Base-by-base conservation (phyloP, 371 early-diverging fungal genomes). In the Umbelopsis sp. region DNA sequence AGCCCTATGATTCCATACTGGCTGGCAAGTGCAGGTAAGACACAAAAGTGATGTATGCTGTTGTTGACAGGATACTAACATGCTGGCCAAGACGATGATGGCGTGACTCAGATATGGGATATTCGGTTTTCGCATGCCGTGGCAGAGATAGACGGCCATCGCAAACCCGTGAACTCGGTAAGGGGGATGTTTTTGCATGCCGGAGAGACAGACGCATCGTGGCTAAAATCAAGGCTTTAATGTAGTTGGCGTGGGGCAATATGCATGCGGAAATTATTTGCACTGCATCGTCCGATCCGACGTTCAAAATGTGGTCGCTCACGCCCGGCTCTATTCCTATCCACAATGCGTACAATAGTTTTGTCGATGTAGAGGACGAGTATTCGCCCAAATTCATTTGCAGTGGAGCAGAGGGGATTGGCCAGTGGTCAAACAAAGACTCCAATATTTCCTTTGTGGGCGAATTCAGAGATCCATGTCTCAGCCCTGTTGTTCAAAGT, bases 1-100 rank as follows among this genome's bases (percentile, higher is more conserved):
- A 91, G 83, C 69, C 90, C 93, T 12, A 92, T 91, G 68, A 79
- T 93, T 63, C 94, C 94, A 6, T 92, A 92, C 69, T 93, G 93
- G 94, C 66, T 94, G 48, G 93, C 93, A 0, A 84, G 86, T 14
- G 81, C 74, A 62, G 91, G 92, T 63, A 20, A 45, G 45, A 18
- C 45, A 45, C 29, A 29, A 22, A 22, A 29, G 29, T 41, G 48
- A 46, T n/a, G 14, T 12, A 46, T 14, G 14, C 14, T 46, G 6
- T 4, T 46, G 14, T 14, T 46, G n/a, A 38, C 41, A 41, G 41
- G 10, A 41, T 41, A 41, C 41, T 41, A 4, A 41, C 12, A 12
- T 10, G 41, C 41, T 48, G 2, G 48, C 20, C 5, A 16, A 48
- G 48, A 16, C 29, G 91, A 89, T 48, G 90, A 87, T 69, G 83